phyloP scores from a whole-genome alignment of 2,329 filamentous ascomycete species.

The Xylaria multiplex region DNA sequence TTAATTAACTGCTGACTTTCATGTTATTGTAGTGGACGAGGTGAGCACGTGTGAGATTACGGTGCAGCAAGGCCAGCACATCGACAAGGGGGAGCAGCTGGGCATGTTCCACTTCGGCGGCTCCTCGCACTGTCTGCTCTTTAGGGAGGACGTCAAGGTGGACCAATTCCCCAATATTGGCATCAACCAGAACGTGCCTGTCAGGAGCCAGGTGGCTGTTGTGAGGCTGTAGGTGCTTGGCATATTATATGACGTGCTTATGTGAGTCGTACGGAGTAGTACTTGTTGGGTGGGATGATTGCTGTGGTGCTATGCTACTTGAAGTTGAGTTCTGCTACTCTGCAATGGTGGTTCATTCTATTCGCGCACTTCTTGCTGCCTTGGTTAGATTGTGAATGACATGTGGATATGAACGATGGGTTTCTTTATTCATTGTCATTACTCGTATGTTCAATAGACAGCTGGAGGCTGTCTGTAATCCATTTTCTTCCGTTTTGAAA shows the following conservation, averaged over 20 bases:
- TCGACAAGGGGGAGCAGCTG: conserved; percentile 75
- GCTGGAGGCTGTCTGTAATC: conserved; percentile 9
- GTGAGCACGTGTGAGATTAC: conserved; percentile 78
- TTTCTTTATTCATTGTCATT: conserved; percentile 19
- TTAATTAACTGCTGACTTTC: too few relatives aligned
- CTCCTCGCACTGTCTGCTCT: conserved; percentile 74
- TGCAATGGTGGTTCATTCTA: neutral
- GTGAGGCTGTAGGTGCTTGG: conserved; percentile 33
- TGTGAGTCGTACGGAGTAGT: too few relatives aligned
- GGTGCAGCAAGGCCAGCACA: conserved; percentile 70
- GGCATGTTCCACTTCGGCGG: conserved; percentile 88
- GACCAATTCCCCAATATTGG: conserved; percentile 41
- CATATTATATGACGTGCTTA: too few relatives aligned
- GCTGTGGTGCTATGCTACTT: neutral
- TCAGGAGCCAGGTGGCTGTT: conserved; percentile 43
- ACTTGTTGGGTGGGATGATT: neutral
- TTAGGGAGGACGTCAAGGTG: conserved; percentile 65
- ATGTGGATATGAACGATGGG: neutral
- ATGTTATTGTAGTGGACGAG: conserved; percentile 65
- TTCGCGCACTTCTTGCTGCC: neutral
- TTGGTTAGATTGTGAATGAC: neutral
- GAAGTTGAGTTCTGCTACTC: neutral
- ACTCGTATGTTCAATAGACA: neutral
- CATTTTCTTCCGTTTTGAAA: conserved; percentile 8
- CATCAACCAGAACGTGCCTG: conserved; percentile 43